A percentile compares a stretch with the other conserved stretches of the same genome.
Conservation (phyloP, 2,329 filamentous ascomycete genomes). For the Hypocreales sp. region DNA sequence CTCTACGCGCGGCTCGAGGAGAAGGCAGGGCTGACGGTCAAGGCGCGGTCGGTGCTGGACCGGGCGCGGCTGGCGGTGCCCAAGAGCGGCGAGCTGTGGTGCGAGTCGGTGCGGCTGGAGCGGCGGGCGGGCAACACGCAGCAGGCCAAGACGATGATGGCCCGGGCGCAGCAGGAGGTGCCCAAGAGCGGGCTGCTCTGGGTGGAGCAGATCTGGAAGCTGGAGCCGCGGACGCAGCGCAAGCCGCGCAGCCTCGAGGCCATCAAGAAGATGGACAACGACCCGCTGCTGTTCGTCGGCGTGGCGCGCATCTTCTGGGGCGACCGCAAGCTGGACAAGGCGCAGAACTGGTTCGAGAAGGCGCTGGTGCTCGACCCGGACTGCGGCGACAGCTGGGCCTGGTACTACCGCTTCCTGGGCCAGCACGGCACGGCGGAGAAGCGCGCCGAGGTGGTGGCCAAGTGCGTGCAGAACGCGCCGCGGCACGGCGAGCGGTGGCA, state of each 20-base stretch:
- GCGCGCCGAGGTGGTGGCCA: conserved; percentile 65
- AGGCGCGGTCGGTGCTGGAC: conserved; percentile 87
- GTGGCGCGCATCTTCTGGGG: conserved; percentile 94
- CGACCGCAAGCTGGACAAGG: conserved; percentile 83
- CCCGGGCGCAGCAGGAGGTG: conserved; percentile 80
- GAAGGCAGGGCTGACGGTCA: conserved; percentile 66
- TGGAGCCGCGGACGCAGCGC: conserved; percentile 81
- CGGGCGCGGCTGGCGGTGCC: conserved; percentile 77
- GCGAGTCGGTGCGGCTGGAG: conserved; percentile 87
- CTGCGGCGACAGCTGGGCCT: conserved; percentile 87
- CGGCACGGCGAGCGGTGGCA: conserved; percentile 91
- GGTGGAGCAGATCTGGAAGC: conserved; percentile 89
- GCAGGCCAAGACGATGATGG: conserved; percentile 87
- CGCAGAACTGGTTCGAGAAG: conserved; percentile 94
- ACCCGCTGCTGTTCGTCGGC: conserved; percentile 75
- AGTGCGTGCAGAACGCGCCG: conserved; percentile 72
- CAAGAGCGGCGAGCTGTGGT: conserved; percentile 74
- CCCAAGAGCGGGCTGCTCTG: conserved; percentile 78
- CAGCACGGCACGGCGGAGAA: conserved; percentile 95
- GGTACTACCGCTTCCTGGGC: conserved; percentile 87
- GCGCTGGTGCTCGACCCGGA: conserved; percentile 79
- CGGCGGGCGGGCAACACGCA: conserved; percentile 67
- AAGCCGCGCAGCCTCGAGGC: conserved; percentile 85
- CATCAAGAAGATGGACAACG: conserved; percentile 92
- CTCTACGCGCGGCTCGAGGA: conserved; percentile 83